Evolutionary conservation across 2,329 filamentous ascomycete genomes (phyloP).

Genomic region (Verticillium alfalfae): DNA sequence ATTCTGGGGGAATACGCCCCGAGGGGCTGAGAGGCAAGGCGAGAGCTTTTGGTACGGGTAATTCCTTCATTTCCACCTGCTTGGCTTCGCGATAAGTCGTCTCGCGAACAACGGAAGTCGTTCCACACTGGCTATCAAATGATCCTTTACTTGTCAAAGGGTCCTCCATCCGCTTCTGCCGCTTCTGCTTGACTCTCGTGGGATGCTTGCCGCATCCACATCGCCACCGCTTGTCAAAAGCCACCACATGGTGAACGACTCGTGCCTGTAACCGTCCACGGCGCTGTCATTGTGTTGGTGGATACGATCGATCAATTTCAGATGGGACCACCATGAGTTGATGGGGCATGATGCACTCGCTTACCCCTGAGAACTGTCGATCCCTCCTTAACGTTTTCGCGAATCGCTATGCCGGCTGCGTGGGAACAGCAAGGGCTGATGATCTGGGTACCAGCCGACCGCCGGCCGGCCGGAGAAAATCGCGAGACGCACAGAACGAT

Average conservation of each 20-base stretch:
- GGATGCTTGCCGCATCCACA: not conserved
- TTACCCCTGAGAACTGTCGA: not conserved
- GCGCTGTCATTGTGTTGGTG: not conserved
- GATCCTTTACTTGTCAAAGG: no score
- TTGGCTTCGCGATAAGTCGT: not conserved
- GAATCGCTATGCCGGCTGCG: not conserved
- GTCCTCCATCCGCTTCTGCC: not conserved
- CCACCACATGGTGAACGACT: not conserved
- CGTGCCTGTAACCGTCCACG: no score
- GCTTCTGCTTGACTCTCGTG: not conserved
- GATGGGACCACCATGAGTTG: not conserved
- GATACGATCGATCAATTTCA: not conserved
- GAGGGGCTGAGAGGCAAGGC: not conserved
- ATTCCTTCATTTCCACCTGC: not conserved
- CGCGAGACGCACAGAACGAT: not conserved
- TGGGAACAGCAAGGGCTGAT: not conserved
- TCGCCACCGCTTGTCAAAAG: not conserved
- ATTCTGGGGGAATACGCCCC: not conserved
- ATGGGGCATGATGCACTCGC: not conserved
- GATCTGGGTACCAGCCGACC: no score
- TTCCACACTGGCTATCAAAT: not conserved
- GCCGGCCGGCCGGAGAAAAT: not conserved
- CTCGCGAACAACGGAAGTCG: not conserved
- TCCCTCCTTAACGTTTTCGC: not conserved
- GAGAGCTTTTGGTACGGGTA: not conserved